Evolutionary conservation across 2,329 filamentous ascomycete genomes (phyloP), one percentile per base, ranked within the genome.

Genomic region (Stagonosporopsis rhizophila): DNA sequence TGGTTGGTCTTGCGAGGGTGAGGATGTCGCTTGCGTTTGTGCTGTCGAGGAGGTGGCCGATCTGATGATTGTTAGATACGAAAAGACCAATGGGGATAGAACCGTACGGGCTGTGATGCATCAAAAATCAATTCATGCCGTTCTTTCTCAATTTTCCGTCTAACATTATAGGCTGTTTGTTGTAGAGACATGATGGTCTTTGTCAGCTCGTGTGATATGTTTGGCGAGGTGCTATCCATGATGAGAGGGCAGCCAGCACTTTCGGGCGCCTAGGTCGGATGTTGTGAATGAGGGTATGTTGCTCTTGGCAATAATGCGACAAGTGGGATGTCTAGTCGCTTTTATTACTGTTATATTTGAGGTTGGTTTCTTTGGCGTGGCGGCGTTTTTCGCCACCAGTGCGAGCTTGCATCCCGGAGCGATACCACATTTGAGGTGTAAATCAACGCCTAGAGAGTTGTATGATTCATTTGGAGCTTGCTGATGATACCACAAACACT

Each of bases 41-140:
- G 47, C 19, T 51, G 42, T 56, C 53, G 17, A 56, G 47, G 1
- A 56, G 37, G 22, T 56, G 53, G 42, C 47, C 53, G n/a, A 56
- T 56, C 53, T 56, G 30, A 6, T 1, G 5, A 5, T 17, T 12
- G n/a, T 14, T 9, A 17, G 14, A 30, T 19, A 9, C 19, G 23
- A 17, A n/a, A 28, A 25, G 4, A 19, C 1, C 4, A 14, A n/a
- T 2, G 4, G 11, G 9, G 12, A 11, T 1, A 22, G 25, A 8
- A 19, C 14, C 41, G n/a, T 47, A 44, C 47, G 4, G 52, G 52
- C 19, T 56, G 52, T 9, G 46, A 41, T 19, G 41, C 35, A 14
- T 56, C 52, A 4, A 56, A 49, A 6, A 42, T 6, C 17, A 49
- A 9, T 6, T 50, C 37, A 20, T 38, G 28, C 8, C 39, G 53